Evolutionary conservation across 495 filamentous ascomycete genomes (phyloP).

Genomic region (Rostrohypoxylon terebratum): DNA sequence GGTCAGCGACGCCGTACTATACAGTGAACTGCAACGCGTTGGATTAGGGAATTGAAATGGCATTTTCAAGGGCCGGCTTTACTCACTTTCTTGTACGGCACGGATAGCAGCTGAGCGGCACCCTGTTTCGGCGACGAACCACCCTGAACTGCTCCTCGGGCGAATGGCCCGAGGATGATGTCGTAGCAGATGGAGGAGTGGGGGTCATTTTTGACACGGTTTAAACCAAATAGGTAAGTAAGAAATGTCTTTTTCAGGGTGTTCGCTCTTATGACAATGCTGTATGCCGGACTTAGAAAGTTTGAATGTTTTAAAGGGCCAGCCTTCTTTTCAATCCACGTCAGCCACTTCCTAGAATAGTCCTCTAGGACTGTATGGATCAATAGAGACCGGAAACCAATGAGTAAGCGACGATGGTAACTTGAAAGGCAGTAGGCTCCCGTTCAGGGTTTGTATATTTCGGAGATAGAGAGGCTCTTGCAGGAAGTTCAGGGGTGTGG

Average conservation of each 20-base stretch:
- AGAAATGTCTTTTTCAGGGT: conserved; percentile 16
- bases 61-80: conserved; percentile 31
- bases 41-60: conserved; percentile 44
- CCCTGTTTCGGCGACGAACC: conserved; percentile 92
- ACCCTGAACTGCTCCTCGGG: conserved; percentile 90
- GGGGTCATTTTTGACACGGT: conserved; percentile 73
- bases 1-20: conserved; percentile 42
- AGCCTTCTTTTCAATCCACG: conserved; percentile 33
- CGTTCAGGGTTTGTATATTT: conserved; percentile 15
- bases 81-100: conserved; percentile 95
- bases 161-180: conserved; percentile 79
- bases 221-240: conserved; percentile 25
- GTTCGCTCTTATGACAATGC: conserved; percentile 36
- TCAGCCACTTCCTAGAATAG: conserved; percentile 15
- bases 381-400: conserved; percentile 21
- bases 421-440: conserved; percentile 5
- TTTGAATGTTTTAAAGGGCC: conserved; percentile 38
- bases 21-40: conserved; percentile 36
- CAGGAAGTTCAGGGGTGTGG: conserved; percentile 38
- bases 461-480: conserved; percentile 43
- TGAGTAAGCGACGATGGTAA: conserved; percentile 40
- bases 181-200: conserved; percentile 88
- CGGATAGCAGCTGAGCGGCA: conserved; percentile 93
- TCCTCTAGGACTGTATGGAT: conserved; percentile 13
- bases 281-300: conserved; percentile 47